Base-by-base conservation (phyloP, 2,329 filamentous ascomycete genomes). In the Incumbomyces delicatus region DNA sequence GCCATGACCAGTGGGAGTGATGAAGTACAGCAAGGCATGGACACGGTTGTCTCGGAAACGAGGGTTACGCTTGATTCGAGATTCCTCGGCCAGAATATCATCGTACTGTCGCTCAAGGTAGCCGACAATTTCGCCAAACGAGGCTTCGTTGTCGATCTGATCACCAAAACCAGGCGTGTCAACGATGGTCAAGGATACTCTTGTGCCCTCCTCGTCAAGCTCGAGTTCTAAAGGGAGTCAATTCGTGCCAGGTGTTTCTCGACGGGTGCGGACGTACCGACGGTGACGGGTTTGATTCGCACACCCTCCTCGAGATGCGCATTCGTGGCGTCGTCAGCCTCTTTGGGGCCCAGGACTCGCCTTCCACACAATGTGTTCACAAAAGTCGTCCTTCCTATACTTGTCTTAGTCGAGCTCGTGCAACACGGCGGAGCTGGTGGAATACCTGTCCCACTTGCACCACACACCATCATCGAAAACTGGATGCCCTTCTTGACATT, bases 401-500 rank as follows among this genome's bases (percentile, higher is more conserved):
- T 11, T 13, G 18, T 33, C 29, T 41, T 34, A 43, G 22, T 32
- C 27, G 16, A 8, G 40, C 13, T 33, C 14, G 29, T 40, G 12
- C 41, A 37, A 14, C 18, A 44, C 31, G 44, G n/a, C 34, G 48
- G 31, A 44, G 51, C 43, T 27, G 22, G 8, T 27, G 41, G 54
- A 78, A 63, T 81, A 95, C 88, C 92, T 71, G 92, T 96, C 70
- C 92, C 92, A 61, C 90, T 96, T 66, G 92, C 92, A 75, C 92
- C 92, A 68, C 92, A 96, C 64, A 98, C 92, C 92, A 98, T 98
- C 80, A 98, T 73, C 71, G 89, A 96, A 77, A 98, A 98, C 78
- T 98, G 92, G 66, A 98, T 96, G 66, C 92, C 92, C 81, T 95
- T 95, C 85, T 95, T 95, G 75, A 98, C 90, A 80, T 98, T 96